Conservation (phyloP, 768 basidiomycete genomes). For the Trametes sanguinea region DNA sequence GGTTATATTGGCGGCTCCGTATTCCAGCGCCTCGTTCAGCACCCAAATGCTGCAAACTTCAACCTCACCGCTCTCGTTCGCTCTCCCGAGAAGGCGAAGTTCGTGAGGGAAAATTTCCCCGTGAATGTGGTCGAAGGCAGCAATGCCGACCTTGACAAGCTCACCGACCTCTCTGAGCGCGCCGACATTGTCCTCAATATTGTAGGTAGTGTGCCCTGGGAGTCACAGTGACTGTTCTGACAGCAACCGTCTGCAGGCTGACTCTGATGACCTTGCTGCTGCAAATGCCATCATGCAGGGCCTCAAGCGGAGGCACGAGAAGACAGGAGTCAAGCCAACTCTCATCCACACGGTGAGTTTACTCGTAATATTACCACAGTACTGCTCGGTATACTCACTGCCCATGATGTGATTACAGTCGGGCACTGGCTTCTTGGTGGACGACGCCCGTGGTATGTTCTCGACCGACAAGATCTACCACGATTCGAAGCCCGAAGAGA, state of each 20-base stretch:
- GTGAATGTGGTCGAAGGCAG: slow-evolving; percentile 27
- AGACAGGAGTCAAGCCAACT: no score
- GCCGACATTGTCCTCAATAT: slow-evolving; percentile 24
- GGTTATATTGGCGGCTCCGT: slow-evolving; percentile 65
- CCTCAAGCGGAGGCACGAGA: no score
- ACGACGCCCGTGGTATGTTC: slow-evolving; percentile 46
- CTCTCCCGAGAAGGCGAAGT: slow-evolving; percentile 38
- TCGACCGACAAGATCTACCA: slow-evolving; percentile 46
- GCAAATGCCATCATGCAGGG: no score
- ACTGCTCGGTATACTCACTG: slow-evolving; percentile 32
- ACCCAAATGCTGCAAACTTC: slow-evolving; percentile 44
- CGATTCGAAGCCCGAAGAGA: slow-evolving; percentile 47
- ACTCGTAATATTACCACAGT: slow-evolving; percentile 13
- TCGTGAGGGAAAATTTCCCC: slow-evolving; percentile 24
- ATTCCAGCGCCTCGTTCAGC: slow-evolving; percentile 46
- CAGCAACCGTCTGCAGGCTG: no score
- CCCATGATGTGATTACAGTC: slow-evolving; percentile 25
- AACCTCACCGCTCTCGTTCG: slow-evolving; percentile 50
- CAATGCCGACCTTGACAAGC: slow-evolving; percentile 36
- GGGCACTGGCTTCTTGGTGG: slow-evolving; percentile 43
- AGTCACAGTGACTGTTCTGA: no score
- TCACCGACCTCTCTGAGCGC: slow-evolving; percentile 43
- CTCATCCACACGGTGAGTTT: no score
- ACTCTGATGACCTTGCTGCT: no score
- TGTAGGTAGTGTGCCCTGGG: no score